Conservation (phyloP, 768 basidiomycete genomes). For the Ramaria rubella region DNA sequence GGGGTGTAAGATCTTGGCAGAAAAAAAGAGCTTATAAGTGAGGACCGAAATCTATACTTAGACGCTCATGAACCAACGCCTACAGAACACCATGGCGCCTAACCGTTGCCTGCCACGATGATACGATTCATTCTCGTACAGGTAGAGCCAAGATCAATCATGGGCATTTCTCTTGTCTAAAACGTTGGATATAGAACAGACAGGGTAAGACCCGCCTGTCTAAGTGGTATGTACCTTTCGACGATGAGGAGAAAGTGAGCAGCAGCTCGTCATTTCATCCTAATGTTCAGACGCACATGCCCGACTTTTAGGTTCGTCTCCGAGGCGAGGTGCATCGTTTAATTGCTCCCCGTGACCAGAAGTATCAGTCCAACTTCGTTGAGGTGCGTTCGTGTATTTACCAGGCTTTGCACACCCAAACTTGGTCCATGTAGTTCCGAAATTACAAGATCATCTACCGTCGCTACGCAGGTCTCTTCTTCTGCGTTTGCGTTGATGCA, state of each 20-base stretch:
- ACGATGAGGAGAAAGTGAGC: slow-evolving; percentile 94
- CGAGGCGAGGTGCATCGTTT: slow-evolving; percentile 95
- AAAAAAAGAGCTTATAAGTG: too few relatives aligned
- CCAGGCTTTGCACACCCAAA: background rate
- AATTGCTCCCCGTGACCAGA: slow-evolving; percentile 95
- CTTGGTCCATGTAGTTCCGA: slow-evolving; percentile 61
- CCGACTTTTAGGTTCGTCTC: slow-evolving; percentile 67
- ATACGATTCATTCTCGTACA: slow-evolving; percentile 98
- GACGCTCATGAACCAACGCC: background rate
- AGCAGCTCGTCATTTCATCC: background rate
- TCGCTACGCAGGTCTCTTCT: slow-evolving; percentile 95
- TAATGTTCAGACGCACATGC: background rate
- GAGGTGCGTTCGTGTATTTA: slow-evolving; percentile 54
- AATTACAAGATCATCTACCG: slow-evolving; percentile 98
- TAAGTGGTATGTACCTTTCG: slow-evolving; percentile 99
- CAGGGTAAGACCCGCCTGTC: slow-evolving; percentile 97
- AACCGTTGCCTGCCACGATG: too few relatives aligned
- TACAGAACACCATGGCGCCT: too few relatives aligned
- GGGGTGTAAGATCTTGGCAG: too few relatives aligned
- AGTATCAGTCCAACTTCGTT: slow-evolving; percentile 98
- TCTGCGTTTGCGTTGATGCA: slow-evolving; percentile 94
- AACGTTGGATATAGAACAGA: slow-evolving; percentile 65
- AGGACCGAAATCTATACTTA: too few relatives aligned
- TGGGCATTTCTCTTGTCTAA: background rate
- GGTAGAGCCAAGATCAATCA: slow-evolving; percentile 36